Evolutionary conservation across 2,329 filamentous ascomycete genomes (phyloP).

Genomic region (Parafenestella ontariensis): DNA sequence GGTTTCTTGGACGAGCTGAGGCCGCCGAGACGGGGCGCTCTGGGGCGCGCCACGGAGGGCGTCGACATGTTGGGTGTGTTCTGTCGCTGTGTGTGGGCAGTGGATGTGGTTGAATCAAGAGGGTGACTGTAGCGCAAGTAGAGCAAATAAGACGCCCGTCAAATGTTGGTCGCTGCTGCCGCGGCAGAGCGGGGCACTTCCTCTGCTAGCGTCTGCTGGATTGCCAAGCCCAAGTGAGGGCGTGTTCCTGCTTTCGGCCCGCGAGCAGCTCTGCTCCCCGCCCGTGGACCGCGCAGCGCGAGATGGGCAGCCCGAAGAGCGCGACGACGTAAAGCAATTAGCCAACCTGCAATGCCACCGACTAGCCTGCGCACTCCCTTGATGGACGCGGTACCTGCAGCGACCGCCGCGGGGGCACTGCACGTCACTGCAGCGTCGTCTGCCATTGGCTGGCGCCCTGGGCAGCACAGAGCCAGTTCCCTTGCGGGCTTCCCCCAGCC

Average conservation of each 20-base stretch:
- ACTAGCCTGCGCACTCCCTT: not conserved
- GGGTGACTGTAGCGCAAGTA: no score
- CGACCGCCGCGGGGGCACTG: slow-evolving; percentile 19
- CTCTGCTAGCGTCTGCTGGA: no score
- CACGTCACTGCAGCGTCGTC: slow-evolving; percentile 23
- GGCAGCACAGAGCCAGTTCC: slow-evolving; percentile 37
- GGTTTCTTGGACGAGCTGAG: slow-evolving; percentile 29
- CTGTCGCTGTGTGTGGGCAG: not conserved
- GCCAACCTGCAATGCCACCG: no score
- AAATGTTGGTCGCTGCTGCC: not conserved
- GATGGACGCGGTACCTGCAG: slow-evolving; percentile 33
- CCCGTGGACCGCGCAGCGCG: not conserved
- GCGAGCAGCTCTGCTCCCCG: not conserved
- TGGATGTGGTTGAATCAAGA: not conserved
- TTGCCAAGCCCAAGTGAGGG: no score
- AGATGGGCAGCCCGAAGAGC: no score
- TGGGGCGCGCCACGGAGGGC: slow-evolving; percentile 24
- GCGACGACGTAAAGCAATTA: no score
- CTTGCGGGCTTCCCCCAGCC: slow-evolving; percentile 33
- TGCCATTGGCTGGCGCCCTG: slow-evolving; percentile 35
- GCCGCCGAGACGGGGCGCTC: slow-evolving; percentile 32
- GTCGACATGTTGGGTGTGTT: slow-evolving; percentile 22
- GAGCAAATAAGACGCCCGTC: no score
- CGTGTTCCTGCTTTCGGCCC: not conserved
- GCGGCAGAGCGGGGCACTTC: not conserved